These are phyloP conservation scores for Ceratocystis lukuohia DNA, from an alignment of 2,329 filamentous ascomycete genomes.

Conservation along the genomic window DNA sequence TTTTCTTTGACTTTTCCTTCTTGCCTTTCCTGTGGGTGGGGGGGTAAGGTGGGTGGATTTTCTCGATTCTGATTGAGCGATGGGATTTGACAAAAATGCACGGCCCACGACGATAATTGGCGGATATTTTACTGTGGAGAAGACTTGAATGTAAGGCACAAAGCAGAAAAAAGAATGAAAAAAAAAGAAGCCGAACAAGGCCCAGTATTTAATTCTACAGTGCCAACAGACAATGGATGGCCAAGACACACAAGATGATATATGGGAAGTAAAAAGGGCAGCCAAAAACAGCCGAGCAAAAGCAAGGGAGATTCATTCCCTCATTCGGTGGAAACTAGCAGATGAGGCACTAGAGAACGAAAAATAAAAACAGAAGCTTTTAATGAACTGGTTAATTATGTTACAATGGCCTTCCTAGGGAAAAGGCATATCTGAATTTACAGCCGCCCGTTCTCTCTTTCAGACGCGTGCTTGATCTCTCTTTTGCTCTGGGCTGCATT, in stretches of 20 bases:
- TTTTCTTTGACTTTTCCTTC: not conserved
- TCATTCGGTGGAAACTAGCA: no score
- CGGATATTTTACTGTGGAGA: slow-evolving; percentile 3
- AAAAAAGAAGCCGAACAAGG: slow-evolving; percentile 7
- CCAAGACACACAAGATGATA: not conserved
- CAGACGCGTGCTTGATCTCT: not conserved
- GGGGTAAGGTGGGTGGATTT: not conserved
- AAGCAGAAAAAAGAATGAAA: slow-evolving; percentile 4
- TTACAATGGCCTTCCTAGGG: no score
- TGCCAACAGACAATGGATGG: not conserved
- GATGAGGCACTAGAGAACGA: no score
- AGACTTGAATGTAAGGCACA: not conserved
- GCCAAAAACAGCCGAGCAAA: no score
- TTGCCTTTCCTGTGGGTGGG: not conserved
- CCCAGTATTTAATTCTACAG: not conserved
- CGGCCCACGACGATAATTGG: slow-evolving; percentile 3
- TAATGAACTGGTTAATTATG: not conserved
- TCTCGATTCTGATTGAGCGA: not conserved
- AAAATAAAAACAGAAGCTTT: not conserved
- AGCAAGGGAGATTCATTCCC: no score
- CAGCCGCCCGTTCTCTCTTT: not conserved
- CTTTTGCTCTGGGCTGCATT: not conserved
- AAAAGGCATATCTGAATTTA: not conserved
- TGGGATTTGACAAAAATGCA: slow-evolving; percentile 1
- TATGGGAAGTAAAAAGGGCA: not conserved